Percentiles rank a stretch among this genome's conserved stretches.
Conservation (phyloP, 164 flowering plant genomes). For the Taxillus chinensis region DNA sequence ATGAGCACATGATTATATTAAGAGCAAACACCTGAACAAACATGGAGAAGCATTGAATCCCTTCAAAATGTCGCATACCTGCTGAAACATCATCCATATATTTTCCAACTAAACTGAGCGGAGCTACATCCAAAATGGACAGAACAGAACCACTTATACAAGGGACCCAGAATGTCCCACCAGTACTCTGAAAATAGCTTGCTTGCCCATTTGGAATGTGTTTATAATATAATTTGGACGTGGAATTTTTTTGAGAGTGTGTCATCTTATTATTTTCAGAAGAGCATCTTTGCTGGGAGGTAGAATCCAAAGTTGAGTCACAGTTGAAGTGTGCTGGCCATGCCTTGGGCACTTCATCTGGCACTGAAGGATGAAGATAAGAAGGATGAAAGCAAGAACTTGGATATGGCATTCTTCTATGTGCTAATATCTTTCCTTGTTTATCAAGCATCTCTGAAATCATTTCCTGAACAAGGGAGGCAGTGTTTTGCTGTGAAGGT, state of each 20-base stretch:
- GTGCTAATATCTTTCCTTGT: constrained; percentile 44
- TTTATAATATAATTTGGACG: constrained; percentile 16
- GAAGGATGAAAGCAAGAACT: constrained; percentile 45
- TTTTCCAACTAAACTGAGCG: constrained; percentile 52
- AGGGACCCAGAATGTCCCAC: constrained; percentile 50
- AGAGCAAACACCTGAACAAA: constrained; percentile 8
- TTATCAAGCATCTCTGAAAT: constrained; percentile 48
- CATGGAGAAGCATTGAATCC: constrained; percentile 3
- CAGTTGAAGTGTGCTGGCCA: constrained; percentile 10
- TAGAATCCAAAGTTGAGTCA: constrained; percentile 13
- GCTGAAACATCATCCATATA: constrained; percentile 57
- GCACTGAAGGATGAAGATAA: constrained; percentile 41
- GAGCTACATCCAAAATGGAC: constrained; percentile 77
- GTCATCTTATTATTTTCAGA: constrained; percentile 11
- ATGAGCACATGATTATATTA: constrained; percentile 8
- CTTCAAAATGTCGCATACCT: constrained; percentile 35
- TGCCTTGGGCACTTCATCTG: constrained; percentile 18
- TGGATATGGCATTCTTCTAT: constrained; percentile 50
- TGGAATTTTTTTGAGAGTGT: constrained; percentile 11
- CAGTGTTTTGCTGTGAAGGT: constrained; percentile 52
- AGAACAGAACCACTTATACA: constrained; percentile 34
- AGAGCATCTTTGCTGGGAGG: constrained; percentile 9
- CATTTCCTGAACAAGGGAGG: constrained; percentile 46
- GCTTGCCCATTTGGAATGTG: constrained; percentile 10
- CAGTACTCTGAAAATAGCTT: constrained; percentile 9